phyloP scores from a whole-genome alignment of 2,329 filamentous ascomycete species.

The Aureobasidium sp. region DNA sequence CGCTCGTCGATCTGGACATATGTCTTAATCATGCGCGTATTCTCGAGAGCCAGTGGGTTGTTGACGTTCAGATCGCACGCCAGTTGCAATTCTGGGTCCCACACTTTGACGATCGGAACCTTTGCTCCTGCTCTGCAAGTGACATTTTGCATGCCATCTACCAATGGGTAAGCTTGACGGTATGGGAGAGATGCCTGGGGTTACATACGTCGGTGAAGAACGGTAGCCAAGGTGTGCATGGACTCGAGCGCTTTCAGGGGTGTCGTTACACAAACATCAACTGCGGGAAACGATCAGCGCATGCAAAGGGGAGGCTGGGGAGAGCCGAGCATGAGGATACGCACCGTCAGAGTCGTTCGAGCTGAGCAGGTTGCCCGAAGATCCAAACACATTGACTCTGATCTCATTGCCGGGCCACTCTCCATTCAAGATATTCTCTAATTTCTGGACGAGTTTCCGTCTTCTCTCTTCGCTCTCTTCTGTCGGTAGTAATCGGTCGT shows the following conservation, averaged over 20 bases:
- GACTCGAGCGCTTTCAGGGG: slow-evolving; percentile 79
- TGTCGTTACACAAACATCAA: slow-evolving; percentile 97
- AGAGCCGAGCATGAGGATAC: slow-evolving; percentile 23
- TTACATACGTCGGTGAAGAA: slow-evolving; percentile 72
- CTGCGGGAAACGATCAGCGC: slow-evolving; percentile 42
- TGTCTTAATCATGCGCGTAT: slow-evolving; percentile 95
- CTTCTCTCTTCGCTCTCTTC: slow-evolving; percentile 70
- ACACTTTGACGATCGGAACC: slow-evolving; percentile 97
- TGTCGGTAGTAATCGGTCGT: slow-evolving; percentile 76
- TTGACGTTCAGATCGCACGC: slow-evolving; percentile 99
- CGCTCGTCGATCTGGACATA: slow-evolving; percentile 91
- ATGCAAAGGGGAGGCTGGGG: background rate
- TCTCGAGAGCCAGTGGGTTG: slow-evolving; percentile 89
- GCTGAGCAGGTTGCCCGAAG: slow-evolving; percentile 88
- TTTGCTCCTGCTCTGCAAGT: slow-evolving; percentile 92
- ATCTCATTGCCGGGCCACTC: slow-evolving; percentile 91
- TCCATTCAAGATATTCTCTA: slow-evolving; percentile 80
- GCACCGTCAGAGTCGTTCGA: slow-evolving; percentile 93
- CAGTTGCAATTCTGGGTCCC: slow-evolving; percentile 85
- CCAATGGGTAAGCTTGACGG: background rate
- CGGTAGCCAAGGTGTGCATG: slow-evolving; percentile 83
- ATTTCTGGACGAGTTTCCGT: slow-evolving; percentile 70
- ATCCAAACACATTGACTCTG: slow-evolving; percentile 91
- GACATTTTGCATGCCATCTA: slow-evolving; percentile 94
- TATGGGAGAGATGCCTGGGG: background rate